phyloP scores from a whole-genome alignment of 2,329 filamentous ascomycete species.

The Cadophora sp. region DNA sequence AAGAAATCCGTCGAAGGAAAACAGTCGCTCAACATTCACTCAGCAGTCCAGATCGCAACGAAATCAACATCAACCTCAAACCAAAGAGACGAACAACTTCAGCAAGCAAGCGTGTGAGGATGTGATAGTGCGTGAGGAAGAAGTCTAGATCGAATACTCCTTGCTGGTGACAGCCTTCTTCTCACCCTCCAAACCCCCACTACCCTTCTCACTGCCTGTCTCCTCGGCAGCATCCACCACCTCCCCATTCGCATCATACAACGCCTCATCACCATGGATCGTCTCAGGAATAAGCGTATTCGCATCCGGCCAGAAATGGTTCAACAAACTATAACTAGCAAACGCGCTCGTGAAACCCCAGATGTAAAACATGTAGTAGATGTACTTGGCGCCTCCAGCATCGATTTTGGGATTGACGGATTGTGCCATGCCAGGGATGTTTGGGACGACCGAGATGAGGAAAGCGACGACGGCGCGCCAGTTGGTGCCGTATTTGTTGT shows the following conservation, averaged over 20 bases:
- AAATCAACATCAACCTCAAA: neutral
- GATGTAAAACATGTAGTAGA: slow-evolving; percentile 48
- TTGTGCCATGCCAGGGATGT: slow-evolving; percentile 40
- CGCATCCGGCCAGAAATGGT: slow-evolving; percentile 44
- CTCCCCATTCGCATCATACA: slow-evolving; percentile 14
- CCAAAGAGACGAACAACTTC: neutral
- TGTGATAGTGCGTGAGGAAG: too few relatives aligned
- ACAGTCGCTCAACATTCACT: neutral
- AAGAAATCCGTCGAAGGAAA: neutral
- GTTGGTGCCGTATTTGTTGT: slow-evolving; percentile 38
- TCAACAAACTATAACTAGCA: slow-evolving; percentile 42
- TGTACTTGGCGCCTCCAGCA: slow-evolving; percentile 44
- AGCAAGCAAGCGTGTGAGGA: too few relatives aligned
- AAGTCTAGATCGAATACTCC: neutral
- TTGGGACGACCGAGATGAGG: slow-evolving; percentile 35
- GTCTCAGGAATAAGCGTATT: slow-evolving; percentile 42
- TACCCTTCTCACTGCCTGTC: slow-evolving; percentile 26
- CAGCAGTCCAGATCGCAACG: neutral
- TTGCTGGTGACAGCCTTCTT: slow-evolving; percentile 30
- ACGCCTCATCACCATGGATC: slow-evolving; percentile 43
- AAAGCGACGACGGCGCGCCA: slow-evolving; percentile 39
- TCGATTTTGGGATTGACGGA: slow-evolving; percentile 31
- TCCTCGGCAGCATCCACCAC: slow-evolving; percentile 29
- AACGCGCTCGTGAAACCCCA: slow-evolving; percentile 48
- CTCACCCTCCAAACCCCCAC: slow-evolving; percentile 8